These are phyloP conservation scores for Coniferiporia weirii DNA, from an alignment of 1,284 basidiomycete species.

Conservation along the genomic window DNA sequence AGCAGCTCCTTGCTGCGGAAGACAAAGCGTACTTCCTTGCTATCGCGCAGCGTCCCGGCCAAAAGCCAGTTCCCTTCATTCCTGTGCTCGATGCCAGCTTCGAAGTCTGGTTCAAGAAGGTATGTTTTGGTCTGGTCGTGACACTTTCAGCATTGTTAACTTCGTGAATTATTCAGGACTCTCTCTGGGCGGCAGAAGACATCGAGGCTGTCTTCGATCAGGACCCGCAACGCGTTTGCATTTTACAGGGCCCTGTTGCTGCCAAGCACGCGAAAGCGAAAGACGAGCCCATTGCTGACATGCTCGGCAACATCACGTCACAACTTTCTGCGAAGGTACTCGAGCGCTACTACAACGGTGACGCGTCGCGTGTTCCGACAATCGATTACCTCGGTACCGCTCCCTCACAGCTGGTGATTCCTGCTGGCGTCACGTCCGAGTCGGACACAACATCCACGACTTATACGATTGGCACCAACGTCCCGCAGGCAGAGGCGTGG, in stretches of 20 bases:
- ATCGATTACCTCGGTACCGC: conserved; percentile 81
- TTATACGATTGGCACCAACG: conserved; percentile 49
- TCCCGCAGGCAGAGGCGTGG: conserved; percentile 72
- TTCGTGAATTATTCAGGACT: conserved; percentile 57
- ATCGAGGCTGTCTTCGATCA: conserved; percentile 98
- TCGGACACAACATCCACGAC: conserved; percentile 43
- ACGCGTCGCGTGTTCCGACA: conserved; percentile 73
- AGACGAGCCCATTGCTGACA: conserved; percentile 90
- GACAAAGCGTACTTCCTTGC: conserved; percentile 95
- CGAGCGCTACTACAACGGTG: conserved; percentile 77
- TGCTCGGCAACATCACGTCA: conserved; percentile 84
- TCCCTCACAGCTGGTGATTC: conserved; percentile 29
- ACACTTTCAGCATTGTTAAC: conserved; percentile 10
- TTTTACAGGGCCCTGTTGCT: conserved; percentile 95
- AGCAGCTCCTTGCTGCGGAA: conserved; percentile 90
- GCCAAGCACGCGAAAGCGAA: conserved; percentile 84
- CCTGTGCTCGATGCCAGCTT: conserved; percentile 92
- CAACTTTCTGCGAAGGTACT: conserved; percentile 78
- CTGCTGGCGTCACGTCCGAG: conserved; percentile 46
- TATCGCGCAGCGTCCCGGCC: conserved; percentile 90
- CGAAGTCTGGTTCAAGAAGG: conserved; percentile 99
- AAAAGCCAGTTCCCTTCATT: conserved; percentile 99
- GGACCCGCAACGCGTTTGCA: conserved; percentile 96
- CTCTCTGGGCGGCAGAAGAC: conserved; percentile 96
- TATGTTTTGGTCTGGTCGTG: conserved; percentile 29